Evolutionary conservation across 192 early-diverging fungal species (phyloP).

Genomic region (Endogone sp.): DNA sequence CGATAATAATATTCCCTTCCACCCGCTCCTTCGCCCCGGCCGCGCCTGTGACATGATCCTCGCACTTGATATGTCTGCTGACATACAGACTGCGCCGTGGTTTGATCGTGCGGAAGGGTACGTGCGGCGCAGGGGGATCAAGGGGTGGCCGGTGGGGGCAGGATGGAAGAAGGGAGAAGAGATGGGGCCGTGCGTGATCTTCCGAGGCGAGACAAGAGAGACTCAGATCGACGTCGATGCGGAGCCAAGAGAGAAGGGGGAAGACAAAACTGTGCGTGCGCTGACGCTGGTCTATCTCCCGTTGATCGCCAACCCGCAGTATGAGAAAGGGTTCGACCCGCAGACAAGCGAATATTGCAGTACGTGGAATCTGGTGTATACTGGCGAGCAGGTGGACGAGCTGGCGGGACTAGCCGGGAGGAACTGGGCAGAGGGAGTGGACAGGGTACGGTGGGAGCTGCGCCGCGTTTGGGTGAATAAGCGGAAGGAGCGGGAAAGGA

Average conservation of each 20-base stretch:
- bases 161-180: slow-evolving; percentile 11
- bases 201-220: slow-evolving; percentile 29
- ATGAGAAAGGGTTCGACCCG: slow-evolving; percentile 57
- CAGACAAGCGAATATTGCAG: slow-evolving; percentile 56
- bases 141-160: slow-evolving; percentile 44
- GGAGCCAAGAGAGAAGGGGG: slow-evolving; percentile 1
- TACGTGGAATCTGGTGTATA: slow-evolving; percentile 70
- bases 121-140: slow-evolving; percentile 52
- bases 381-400: slow-evolving; percentile 55
- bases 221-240: slow-evolving; percentile 14
- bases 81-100: slow-evolving; percentile 64
- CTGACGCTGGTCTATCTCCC: slow-evolving; percentile 62
- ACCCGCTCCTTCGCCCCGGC: slow-evolving; percentile 60
- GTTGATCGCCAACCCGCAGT: slow-evolving; percentile 54
- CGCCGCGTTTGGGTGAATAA: slow-evolving; percentile 44
- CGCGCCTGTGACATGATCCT: slow-evolving; percentile 70
- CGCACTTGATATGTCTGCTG: slow-evolving; percentile 69
- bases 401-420: slow-evolving; percentile 53
- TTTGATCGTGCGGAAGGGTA: slow-evolving; percentile 64
- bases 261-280: slow-evolving; percentile 18
- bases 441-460: slow-evolving; percentile 40
- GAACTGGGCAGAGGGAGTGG: slow-evolving; percentile 51
- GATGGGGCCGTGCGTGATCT: slow-evolving; percentile 42
- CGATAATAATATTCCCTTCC: slow-evolving; percentile 79
- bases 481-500: slow-evolving; percentile 5